Evolutionary conservation across 2,329 filamentous ascomycete genomes (phyloP).

Genomic region (Penicillium freii): DNA sequence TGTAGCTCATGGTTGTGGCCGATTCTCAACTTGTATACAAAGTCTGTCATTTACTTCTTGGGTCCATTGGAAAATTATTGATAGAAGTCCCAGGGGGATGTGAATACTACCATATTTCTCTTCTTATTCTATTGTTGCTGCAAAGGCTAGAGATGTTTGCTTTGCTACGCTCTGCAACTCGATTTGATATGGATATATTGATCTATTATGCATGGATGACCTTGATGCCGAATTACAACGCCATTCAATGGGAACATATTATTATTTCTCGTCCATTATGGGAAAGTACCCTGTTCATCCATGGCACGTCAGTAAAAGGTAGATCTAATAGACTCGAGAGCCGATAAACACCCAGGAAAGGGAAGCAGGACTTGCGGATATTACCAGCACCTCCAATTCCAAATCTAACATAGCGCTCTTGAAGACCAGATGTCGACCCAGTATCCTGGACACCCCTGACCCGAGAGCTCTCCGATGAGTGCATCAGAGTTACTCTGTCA

Average conservation of each 20-base stretch:
- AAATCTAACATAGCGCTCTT: constrained; percentile 22
- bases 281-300: constrained; percentile 5
- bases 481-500: constrained; percentile 2
- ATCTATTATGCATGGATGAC: not conserved
- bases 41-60: not conserved
- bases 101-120: not conserved
- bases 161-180: not conserved
- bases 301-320: constrained; percentile 3
- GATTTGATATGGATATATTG: not conserved
- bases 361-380: constrained; percentile 21
- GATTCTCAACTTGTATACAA: not conserved
- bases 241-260: not conserved
- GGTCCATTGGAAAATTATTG: not conserved
- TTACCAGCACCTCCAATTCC: constrained; percentile 28
- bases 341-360: not conserved
- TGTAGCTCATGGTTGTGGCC: not conserved
- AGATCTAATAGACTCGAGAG: not conserved
- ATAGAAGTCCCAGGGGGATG: not conserved
- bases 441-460: not conserved
- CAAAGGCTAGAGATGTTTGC: not conserved
- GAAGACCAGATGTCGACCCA: not conserved
- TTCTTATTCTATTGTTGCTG: not conserved
- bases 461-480: constrained; percentile 8
- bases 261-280: not conserved
- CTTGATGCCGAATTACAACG: not conserved